Base-by-base conservation (phyloP, 176 grass and related monocot genomes). In the Ampelocalamus luodianensis region DNA sequence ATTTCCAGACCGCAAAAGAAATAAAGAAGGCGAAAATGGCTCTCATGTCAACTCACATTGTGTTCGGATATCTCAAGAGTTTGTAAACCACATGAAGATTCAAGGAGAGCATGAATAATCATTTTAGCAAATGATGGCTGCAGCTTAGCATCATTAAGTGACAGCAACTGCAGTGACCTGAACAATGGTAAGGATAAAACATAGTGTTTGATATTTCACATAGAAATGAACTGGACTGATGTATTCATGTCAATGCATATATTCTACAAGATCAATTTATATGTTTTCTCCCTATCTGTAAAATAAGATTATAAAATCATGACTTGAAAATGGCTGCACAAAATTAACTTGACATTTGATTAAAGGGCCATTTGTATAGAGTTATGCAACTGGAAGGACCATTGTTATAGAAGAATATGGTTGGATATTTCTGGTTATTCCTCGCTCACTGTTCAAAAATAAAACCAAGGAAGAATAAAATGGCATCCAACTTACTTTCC, bases 1-100 rank as follows among this genome's bases (percentile, higher is more conserved):
- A 75, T 58, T 76, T 69, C 20, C 76, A 64, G 40, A 37, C 0
- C 20, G 44, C 45, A 10, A 60, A 61, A 81, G 9, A 87, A 16
- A 68, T 9, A n/a, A 32, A 68, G 73, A 34, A 34, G 55, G 9
- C 32, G 65, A 27, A 62, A 32, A 63, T 68, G 5, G 16, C 24
- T 67, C n/a, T 83, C 22, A 18, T 84, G 81, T 77, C 20, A 75
- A 90, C 84, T 61, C 71, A 92, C 91, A 74, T 92, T 73, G 59
- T 90, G 85, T 71, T 92, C 85, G 37, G 87, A 87, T 81, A 90
- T 85, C 29, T 92, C 91, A 61, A 92, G 91, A 5, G 54, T 84
- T 68, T 78, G 80, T 85, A 92, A 81, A 78, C 60, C 49, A n/a
- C 54, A 82, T 29, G 88, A 85, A 4, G 71, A 85, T 68, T 72